A percentile compares a stretch with the other conserved stretches of the same genome.
phyloP scores from a whole-genome alignment of 257 asterid species.

The Penstemon davidsonii region DNA sequence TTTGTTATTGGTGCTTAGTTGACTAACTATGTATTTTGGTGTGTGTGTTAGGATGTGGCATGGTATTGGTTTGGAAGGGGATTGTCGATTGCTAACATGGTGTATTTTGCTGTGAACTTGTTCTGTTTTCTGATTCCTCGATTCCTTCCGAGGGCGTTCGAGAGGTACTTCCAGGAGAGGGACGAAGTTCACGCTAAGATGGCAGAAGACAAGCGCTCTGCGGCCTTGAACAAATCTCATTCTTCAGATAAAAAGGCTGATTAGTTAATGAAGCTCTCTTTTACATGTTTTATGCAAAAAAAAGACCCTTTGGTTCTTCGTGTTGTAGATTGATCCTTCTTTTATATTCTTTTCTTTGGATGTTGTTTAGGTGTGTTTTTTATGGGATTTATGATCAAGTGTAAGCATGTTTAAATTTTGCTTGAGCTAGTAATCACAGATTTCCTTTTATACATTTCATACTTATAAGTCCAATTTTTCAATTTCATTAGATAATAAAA shows the following conservation, averaged over 20 bases:
- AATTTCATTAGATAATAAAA: too few relatives aligned
- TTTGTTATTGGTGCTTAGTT: background rate
- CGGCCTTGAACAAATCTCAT: conserved; percentile 26
- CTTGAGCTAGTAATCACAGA: too few relatives aligned
- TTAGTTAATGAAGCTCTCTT: conserved; percentile 7
- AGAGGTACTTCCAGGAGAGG: conserved; percentile 57
- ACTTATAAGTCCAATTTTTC: too few relatives aligned
- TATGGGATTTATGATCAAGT: too few relatives aligned
- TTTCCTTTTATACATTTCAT: too few relatives aligned
- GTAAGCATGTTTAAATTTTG: too few relatives aligned
- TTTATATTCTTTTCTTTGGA: too few relatives aligned
- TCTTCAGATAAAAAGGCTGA: conserved; percentile 46
- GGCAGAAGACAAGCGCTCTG: conserved; percentile 49
- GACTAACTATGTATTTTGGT: background rate
- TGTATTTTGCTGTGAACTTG: conserved; percentile 52
- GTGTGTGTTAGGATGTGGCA: conserved; percentile 45
- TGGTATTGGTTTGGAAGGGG: conserved; percentile 88
- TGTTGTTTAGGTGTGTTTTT: too few relatives aligned
- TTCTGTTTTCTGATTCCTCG: conserved; percentile 70
- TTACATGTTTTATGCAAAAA: background rate
- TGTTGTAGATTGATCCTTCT: background rate
- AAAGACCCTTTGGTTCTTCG: background rate
- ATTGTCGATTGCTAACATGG: conserved; percentile 53
- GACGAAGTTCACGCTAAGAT: conserved; percentile 52
- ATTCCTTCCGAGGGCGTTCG: conserved; percentile 80